These are phyloP conservation scores for Aspergillus melleus DNA, from an alignment of 2,329 filamentous ascomycete species.

Conservation along the genomic window DNA sequence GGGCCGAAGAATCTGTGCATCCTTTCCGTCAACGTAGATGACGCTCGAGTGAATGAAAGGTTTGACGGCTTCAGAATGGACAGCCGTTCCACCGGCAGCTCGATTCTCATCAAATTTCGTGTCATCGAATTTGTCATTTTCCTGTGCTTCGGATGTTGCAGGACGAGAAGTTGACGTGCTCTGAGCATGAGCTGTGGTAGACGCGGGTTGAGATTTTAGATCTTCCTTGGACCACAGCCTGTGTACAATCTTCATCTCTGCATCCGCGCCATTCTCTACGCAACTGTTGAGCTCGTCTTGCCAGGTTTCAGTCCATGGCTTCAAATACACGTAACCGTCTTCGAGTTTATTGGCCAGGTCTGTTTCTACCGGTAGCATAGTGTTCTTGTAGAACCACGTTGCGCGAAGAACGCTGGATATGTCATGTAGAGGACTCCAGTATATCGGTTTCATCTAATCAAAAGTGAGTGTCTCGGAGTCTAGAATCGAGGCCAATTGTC, in stretches of 20 bases:
- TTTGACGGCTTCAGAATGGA: slow-evolving; percentile 49
- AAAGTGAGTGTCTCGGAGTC: background rate
- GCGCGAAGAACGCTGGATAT: slow-evolving; percentile 77
- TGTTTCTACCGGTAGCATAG: slow-evolving; percentile 85
- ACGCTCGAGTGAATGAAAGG: slow-evolving; percentile 76
- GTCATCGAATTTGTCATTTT: slow-evolving; percentile 3
- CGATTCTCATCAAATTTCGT: slow-evolving; percentile 38
- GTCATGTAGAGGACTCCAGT: slow-evolving; percentile 94
- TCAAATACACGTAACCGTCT: slow-evolving; percentile 81
- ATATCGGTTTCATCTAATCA: slow-evolving; percentile 86
- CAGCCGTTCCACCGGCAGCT: slow-evolving; percentile 42
- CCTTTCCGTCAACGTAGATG: slow-evolving; percentile 74
- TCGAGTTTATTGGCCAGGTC: slow-evolving; percentile 89
- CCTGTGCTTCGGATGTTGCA: slow-evolving; percentile 14
- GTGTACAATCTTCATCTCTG: slow-evolving; percentile 88
- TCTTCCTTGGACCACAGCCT: slow-evolving; percentile 71
- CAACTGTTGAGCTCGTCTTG: slow-evolving; percentile 86
- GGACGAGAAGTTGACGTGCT: slow-evolving; percentile 27
- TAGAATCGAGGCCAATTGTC: background rate
- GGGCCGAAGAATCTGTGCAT: slow-evolving; percentile 84
- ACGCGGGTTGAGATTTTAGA: slow-evolving; percentile 35
- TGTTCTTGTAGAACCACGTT: slow-evolving; percentile 97
- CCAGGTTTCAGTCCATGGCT: slow-evolving; percentile 91
- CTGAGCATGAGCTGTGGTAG: slow-evolving; percentile 39
- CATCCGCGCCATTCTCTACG: slow-evolving; percentile 81